Percentiles rank a stretch among this genome's conserved stretches.
These are phyloP conservation scores for Thraustotheca clavata DNA, from an alignment of 352 stramenopile genomes.

Conservation along the genomic window DNA sequence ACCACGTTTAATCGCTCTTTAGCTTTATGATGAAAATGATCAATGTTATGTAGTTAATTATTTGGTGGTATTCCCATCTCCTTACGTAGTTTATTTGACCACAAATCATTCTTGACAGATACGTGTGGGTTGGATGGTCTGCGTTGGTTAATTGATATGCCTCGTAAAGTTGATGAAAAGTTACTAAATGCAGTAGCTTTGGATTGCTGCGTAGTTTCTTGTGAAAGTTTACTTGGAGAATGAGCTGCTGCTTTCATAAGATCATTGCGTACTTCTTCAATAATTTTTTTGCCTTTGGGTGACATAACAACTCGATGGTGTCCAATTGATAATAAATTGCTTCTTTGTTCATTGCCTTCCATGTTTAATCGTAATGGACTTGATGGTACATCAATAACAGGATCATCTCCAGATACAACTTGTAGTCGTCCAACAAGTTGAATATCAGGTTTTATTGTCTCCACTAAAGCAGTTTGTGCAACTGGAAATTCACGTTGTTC, in stretches of 20 bases:
- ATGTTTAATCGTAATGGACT: constrained; percentile 9
- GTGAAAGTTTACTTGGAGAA: neutral
- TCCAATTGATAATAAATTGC: too few species aligned
- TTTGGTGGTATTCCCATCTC: constrained; percentile 17
- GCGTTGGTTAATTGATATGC: constrained; percentile 25
- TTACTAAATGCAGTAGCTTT: neutral
- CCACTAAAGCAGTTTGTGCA: constrained; percentile 23
- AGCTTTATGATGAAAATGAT: too few species aligned
- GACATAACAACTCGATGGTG: too few species aligned
- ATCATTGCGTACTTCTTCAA: constrained; percentile 39
- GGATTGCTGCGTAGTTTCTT: neutral
- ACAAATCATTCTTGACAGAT: constrained; percentile 26
- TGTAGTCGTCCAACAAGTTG: constrained; percentile 47
- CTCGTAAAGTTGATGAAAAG: constrained; percentile 24
- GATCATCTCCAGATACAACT: constrained; percentile 26
- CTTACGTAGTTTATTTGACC: constrained; percentile 34
- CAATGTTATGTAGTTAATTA: neutral
- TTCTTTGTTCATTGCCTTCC: neutral
- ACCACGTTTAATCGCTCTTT: too few species aligned
- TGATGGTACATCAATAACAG: neutral
- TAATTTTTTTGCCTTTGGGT: constrained; percentile 32
- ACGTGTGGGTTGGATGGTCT: constrained; percentile 13
- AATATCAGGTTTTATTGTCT: constrained; percentile 54
- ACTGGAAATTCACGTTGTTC: constrained; percentile 61
- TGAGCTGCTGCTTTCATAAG: constrained; percentile 27